Evolutionary conservation across 345 rosid genomes (phyloP), one percentile per base, ranked within the genome.

Genomic region (Populus pruinosa): DNA sequence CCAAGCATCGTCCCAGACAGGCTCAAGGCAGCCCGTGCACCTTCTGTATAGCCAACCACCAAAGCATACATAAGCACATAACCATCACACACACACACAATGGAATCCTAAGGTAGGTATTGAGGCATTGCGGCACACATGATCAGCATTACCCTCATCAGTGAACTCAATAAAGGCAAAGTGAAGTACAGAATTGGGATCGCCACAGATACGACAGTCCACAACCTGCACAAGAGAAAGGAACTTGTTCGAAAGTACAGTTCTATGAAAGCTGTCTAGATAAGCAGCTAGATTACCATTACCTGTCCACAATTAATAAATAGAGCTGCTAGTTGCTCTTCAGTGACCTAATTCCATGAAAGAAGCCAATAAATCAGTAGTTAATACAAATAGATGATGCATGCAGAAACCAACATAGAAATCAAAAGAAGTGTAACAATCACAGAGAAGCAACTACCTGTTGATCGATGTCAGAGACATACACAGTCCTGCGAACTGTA

Each of bases 131-230:
- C 66, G 44, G 70, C 56, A 50, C 14, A 55, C 63, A 63, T 20
- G 6, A 8, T 68, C 69, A 44, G 59, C 18, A 68, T 71, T 91
- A 96, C 99, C 99, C 90, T 92, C 98, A 79, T 86, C 89, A 67
- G 97, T 94, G 73, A 96, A 96, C 85, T 96, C 98, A 70, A 96
- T 79, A 81, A 96, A 96, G 72, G 99, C 98, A 76, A 96, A 96
- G 59, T 95, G 98, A 72, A 96, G 99, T 74, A 82, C 85, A 35
- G 99, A 92, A 79, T 91, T 91, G 29, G 99, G 97, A 83, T 95
- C 99, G 56, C 99, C 97, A 74, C 96, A 96, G 49, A 92, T 88
- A 63, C 98, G 99, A 72, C 97, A 96, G 78, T 96, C 97, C 20
- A 73, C 78, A 41, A 76, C 75, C 62, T 74, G 59, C 43, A 14